Evolutionary conservation across 495 filamentous ascomycete species (phyloP).

Genomic region (Penicillium desertorum): DNA sequence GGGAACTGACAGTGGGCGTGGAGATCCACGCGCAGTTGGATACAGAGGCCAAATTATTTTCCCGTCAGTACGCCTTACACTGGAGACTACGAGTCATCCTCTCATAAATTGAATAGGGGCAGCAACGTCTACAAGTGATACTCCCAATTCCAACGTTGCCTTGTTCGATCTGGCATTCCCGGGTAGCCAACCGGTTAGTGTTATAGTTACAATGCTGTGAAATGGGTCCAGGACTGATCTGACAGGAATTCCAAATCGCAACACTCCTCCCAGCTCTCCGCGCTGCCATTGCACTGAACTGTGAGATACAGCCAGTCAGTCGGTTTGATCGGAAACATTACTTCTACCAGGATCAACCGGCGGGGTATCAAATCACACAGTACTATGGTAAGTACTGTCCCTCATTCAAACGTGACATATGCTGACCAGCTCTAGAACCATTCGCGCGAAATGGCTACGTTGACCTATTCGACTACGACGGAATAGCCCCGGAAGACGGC

Average conservation of each 20-base stretch:
- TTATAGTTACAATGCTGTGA: background rate
- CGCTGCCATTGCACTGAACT: slow-evolving; percentile 81
- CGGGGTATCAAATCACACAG: slow-evolving; percentile 96
- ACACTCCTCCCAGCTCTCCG: slow-evolving; percentile 86
- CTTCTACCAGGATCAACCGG: slow-evolving; percentile 96
- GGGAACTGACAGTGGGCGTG: slow-evolving; percentile 92
- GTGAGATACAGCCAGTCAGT: slow-evolving; percentile 70
- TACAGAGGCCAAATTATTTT: slow-evolving; percentile 82
- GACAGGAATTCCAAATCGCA: slow-evolving; percentile 69
- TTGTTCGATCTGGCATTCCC: slow-evolving; percentile 88
- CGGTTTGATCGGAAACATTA: slow-evolving; percentile 97
- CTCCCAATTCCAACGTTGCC: slow-evolving; percentile 81
- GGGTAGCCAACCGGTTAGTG: slow-evolving; percentile 71
- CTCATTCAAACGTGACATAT: background rate
- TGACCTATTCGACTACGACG: slow-evolving; percentile 70
- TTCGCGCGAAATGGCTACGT: slow-evolving; percentile 78
- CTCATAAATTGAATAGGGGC: slow-evolving; percentile 47
- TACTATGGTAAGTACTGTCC: slow-evolving; percentile 61
- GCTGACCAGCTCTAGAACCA: slow-evolving; percentile 53
- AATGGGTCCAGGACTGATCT: slow-evolving; percentile 12
- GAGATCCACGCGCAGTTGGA: slow-evolving; percentile 98
- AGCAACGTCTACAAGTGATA: slow-evolving; percentile 63
- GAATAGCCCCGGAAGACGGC: slow-evolving; percentile 70
- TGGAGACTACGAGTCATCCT: background rate
- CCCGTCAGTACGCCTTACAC: slow-evolving; percentile 34